Evolutionary conservation across 2,329 filamentous ascomycete genomes (phyloP).

Genomic region (Fusarium papillatum): DNA sequence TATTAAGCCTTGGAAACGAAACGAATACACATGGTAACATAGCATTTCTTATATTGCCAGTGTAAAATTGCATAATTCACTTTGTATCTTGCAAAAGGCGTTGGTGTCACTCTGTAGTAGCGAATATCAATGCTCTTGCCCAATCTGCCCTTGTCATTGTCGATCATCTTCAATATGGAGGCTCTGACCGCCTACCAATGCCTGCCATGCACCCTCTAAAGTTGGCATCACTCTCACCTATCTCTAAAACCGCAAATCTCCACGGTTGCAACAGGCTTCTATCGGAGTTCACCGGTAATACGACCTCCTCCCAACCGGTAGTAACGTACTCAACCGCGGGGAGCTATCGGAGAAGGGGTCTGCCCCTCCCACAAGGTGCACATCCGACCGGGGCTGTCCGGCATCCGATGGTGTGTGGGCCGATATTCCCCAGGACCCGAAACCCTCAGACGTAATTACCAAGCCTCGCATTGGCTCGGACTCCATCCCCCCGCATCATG

Average conservation of each 20-base stretch:
- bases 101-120: too few species aligned
- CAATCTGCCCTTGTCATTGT: not conserved
- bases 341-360: conserved; percentile 23
- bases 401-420: conserved; percentile 22
- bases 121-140: not conserved
- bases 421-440: conserved; percentile 16
- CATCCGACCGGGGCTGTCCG: conserved; percentile 26
- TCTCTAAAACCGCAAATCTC: not conserved
- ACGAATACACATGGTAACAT: not conserved
- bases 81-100: not conserved
- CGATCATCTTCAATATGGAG: not conserved
- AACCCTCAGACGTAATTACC: conserved; percentile 27
- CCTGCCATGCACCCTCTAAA: not conserved
- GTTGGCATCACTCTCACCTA: not conserved
- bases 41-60: not conserved
- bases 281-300: not conserved
- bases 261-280: not conserved
- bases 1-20: not conserved
- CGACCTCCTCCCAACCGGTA: not conserved
- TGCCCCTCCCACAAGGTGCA: not conserved
- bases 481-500: conserved; percentile 23
- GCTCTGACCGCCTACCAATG: not conserved
- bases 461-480: conserved; percentile 12
- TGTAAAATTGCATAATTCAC: not conserved
- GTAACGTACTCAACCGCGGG: not conserved